Evolutionary conservation across 2,329 filamentous ascomycete species (phyloP).

Genomic region (Calonectria naviculata): DNA sequence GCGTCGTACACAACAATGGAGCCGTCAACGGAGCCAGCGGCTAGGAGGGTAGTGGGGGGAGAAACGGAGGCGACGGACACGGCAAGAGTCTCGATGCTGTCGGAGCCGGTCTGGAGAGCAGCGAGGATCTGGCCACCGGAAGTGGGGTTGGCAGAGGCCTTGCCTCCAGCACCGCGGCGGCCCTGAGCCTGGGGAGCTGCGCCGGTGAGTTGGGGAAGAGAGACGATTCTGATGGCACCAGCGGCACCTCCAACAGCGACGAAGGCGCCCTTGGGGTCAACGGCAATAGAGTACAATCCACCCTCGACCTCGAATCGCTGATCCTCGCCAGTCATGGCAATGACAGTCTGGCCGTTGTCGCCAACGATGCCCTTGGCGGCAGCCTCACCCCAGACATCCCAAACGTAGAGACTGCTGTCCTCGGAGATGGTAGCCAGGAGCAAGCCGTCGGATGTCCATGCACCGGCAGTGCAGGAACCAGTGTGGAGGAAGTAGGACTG

Average conservation of each 20-base stretch:
- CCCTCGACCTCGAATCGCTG: constrained; percentile 93
- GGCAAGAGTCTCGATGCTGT: constrained; percentile 81
- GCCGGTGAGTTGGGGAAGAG: constrained; percentile 74
- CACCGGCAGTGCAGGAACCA: constrained; percentile 84
- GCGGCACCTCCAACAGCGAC: constrained; percentile 89
- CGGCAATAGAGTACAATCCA: constrained; percentile 87
- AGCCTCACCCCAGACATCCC: constrained; percentile 88
- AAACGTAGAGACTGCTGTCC: constrained; percentile 89
- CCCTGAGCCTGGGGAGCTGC: constrained; percentile 35
- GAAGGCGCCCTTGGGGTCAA: constrained; percentile 83
- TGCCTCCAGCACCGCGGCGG: constrained; percentile 42
- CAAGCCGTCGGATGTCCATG: constrained; percentile 89
- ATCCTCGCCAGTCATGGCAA: constrained; percentile 82
- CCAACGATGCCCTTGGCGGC: constrained; percentile 65
- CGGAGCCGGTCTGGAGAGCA: constrained; percentile 80
- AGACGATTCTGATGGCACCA: constrained; percentile 86
- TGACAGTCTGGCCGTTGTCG: constrained; percentile 71
- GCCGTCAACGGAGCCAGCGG: constrained; percentile 77
- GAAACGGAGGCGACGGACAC: constrained; percentile 58
- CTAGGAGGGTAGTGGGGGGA: constrained; percentile 66
- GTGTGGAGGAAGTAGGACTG: constrained; percentile 95
- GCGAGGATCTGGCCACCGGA: constrained; percentile 77
- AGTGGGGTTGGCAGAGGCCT: constrained; percentile 50
- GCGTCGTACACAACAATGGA: constrained; percentile 90
- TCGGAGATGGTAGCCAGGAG: constrained; percentile 90